phyloP scores from a whole-genome alignment of 441 rosid species.

The Aleurites moluccanus region DNA sequence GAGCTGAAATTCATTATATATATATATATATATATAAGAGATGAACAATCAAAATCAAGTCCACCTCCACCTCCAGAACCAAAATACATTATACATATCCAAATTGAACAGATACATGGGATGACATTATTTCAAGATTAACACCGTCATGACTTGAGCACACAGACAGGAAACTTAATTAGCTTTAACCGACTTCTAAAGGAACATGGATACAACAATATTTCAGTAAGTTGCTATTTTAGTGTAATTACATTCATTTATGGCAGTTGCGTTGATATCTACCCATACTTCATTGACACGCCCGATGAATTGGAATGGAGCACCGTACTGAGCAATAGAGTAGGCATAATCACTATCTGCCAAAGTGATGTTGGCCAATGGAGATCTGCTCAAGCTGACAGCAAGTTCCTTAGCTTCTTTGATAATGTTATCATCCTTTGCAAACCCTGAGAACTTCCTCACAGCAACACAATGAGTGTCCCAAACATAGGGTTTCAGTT shows the following conservation, averaged over 20 bases:
- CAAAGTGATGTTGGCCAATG: constrained; percentile 48
- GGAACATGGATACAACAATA: background rate
- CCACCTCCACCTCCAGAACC: background rate
- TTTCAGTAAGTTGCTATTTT: constrained; percentile 40
- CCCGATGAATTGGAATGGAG: constrained; percentile 56
- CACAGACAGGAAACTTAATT: background rate
- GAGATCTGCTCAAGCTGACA: constrained; percentile 54
- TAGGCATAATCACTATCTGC: constrained; percentile 44
- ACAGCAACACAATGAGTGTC: constrained; percentile 51
- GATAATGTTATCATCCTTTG: constrained; percentile 46
- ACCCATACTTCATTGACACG: constrained; percentile 73
- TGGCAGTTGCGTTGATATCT: constrained; percentile 40
- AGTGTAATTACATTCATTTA: constrained; percentile 28
- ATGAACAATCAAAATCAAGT: background rate
- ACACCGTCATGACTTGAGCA: background rate
- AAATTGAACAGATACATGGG: background rate
- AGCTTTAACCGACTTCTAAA: background rate
- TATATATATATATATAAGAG: background rate
- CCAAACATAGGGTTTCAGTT: constrained; percentile 48
- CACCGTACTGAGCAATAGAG: constrained; percentile 63
- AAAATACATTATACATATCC: background rate
- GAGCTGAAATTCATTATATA: background rate
- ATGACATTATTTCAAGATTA: background rate
- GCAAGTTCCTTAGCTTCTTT: constrained; percentile 57
- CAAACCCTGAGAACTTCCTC: constrained; percentile 64